Evolutionary conservation across 106 monocot species (phyloP), one percentile per base, ranked within the genome.

Genomic region (Dioscorea alata): DNA sequence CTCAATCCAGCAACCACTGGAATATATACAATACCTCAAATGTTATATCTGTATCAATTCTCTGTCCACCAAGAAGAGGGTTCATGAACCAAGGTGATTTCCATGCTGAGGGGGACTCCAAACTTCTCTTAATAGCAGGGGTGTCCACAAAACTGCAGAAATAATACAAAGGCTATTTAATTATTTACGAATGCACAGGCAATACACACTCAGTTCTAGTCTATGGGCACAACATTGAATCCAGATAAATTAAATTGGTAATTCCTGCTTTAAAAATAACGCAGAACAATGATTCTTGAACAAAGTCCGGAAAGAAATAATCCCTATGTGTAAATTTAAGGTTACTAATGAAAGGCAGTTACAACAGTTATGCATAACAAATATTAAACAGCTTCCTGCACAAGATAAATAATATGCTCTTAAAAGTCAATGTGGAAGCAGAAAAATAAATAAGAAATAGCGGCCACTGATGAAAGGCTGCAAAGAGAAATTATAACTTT

Each of bases 21-120:
- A 6, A 42, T 42, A 6, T 42, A 42, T 42, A 3, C 59, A 49
- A 23, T 77, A 89, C 89, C 89, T 89, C 85, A 71, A 70, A 74
- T 59, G 63, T 24, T 13, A 65, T 25, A 64, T 86, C 77, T 59
- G 70, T 58, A 49, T 72, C 69, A 50, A 81, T 73, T 63, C 78
- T 69, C 2, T 68, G 75, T 58, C 71, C 84, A 23, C 66, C 33
- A 61, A 76, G 49, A 68, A 90, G 68, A 52, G 83, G 71, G 23
- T 69, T 84, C 84, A 91, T 69, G 66, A 88, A 96, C 86, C 86
- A 96, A 18, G 96, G 91, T 50, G 96, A 96, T 52, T 92, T 96
- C 91, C 91, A 96, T 42, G 96, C 84, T 52, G 96, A 91, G 64
- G 96, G 96, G 66, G 96, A 91, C 67, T 96, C 96, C 62, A 91